Evolutionary conservation across 306 rosid species (phyloP).

Genomic region (Dalbergia cochinchinensis): DNA sequence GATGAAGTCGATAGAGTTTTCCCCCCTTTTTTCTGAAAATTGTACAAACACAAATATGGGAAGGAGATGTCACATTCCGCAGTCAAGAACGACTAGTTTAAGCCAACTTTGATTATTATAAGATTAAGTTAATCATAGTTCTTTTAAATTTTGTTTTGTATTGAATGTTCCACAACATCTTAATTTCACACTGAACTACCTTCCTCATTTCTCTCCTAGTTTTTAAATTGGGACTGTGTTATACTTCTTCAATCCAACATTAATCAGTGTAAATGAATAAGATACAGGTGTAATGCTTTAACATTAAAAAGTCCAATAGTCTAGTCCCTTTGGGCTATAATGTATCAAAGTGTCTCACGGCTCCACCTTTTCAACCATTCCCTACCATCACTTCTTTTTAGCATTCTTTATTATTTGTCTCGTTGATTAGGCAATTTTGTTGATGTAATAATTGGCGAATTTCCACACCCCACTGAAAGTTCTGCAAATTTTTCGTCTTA

Average conservation of each 20-base stretch:
- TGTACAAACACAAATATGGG: no score
- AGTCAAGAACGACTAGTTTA: no score
- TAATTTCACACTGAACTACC: not conserved
- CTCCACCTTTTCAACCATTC: constrained; percentile 32
- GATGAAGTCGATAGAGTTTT: no score
- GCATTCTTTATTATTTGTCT: not conserved
- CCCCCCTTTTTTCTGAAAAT: no score
- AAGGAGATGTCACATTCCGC: no score
- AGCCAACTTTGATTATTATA: no score
- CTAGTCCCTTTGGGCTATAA: not conserved
- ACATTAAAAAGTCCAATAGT: not conserved
- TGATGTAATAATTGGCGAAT: not conserved
- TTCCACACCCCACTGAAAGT: not conserved
- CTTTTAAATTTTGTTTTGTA: no score
- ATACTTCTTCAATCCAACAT: not conserved
- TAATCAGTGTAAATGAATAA: not conserved
- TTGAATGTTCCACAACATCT: not conserved
- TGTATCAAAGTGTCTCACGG: constrained; percentile 42
- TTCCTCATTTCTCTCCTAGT: not conserved
- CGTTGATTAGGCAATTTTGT: no score
- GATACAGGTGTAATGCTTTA: not conserved
- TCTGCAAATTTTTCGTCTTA: constrained; percentile 3
- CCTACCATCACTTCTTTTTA: constrained; percentile 2
- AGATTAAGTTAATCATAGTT: no score
- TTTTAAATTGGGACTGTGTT: not conserved